phyloP scores from a whole-genome alignment of 306 rosid genomes.

The Castanea mollissima region DNA sequence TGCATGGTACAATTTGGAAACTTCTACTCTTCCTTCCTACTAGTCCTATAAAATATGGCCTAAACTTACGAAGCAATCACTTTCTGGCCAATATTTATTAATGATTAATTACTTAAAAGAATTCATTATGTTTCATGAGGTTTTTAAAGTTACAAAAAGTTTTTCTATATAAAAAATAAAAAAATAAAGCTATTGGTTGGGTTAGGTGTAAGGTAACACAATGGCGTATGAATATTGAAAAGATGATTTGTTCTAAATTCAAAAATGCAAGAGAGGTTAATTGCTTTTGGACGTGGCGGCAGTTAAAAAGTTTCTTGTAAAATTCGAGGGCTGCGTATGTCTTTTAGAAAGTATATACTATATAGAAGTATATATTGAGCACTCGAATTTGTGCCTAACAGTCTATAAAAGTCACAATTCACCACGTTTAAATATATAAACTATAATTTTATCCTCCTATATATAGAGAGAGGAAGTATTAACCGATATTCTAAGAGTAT shows the following conservation, averaged over 20 bases:
- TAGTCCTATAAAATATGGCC: background rate
- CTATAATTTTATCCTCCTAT: too few species aligned
- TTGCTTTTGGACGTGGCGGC: background rate
- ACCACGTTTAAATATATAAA: too few species aligned
- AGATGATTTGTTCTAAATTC: background rate
- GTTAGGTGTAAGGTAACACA: background rate
- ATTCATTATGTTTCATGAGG: background rate
- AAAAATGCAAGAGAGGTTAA: background rate
- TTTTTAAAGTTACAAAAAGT: background rate
- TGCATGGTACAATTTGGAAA: conserved; percentile 4
- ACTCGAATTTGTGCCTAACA: background rate
- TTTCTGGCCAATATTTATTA: background rate
- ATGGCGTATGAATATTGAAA: background rate
- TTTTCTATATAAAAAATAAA: background rate
- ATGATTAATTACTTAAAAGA: background rate
- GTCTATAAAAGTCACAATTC: background rate
- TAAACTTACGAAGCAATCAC: background rate
- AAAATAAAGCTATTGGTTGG: background rate
- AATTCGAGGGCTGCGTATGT: background rate
- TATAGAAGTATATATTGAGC: background rate
- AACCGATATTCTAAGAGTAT: too few species aligned
- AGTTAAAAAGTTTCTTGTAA: background rate
- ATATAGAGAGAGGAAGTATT: too few species aligned
- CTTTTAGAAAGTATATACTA: background rate
- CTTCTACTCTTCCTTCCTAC: too few species aligned